Conservation (phyloP, 2,329 filamentous ascomycete genomes). For the Ophiostoma angusticollis region DNA sequence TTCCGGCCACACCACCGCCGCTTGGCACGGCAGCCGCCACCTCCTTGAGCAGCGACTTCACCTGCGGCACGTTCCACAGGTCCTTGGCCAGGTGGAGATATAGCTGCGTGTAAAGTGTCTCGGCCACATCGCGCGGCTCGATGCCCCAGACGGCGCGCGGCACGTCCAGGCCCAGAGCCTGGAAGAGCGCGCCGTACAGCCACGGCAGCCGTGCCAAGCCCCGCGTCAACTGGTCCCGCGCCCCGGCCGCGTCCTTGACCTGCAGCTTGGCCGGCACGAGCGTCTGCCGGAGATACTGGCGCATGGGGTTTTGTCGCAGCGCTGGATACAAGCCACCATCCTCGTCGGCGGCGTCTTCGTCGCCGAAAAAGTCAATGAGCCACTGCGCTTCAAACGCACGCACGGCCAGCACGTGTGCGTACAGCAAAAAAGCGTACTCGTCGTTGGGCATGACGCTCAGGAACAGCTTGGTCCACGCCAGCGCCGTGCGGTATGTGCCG, state of each 20-base stretch:
- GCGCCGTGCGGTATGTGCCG: conserved; percentile 84
- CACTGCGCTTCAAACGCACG: conserved; percentile 64
- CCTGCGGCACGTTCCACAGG: conserved; percentile 72
- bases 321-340: neutral
- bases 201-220: conserved; percentile 70
- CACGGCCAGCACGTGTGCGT: conserved; percentile 76
- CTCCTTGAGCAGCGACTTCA: conserved; percentile 54
- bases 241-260: conserved; percentile 50
- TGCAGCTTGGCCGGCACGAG: conserved; percentile 65
- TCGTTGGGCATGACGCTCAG: conserved; percentile 64
- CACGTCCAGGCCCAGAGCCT: conserved; percentile 63
- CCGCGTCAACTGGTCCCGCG: conserved; percentile 48
- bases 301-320: conserved; percentile 18
- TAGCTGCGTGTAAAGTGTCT: conserved; percentile 59
- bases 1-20: neutral
- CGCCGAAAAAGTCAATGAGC: conserved; percentile 55
- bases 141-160: conserved; percentile 77
- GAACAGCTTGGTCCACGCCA: conserved; percentile 86
- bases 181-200: conserved; percentile 70
- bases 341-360: conserved; percentile 21
- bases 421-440: conserved; percentile 69
- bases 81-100: conserved; percentile 69
- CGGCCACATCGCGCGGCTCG: conserved; percentile 48
- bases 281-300: conserved; percentile 61
- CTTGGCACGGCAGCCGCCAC: conserved; percentile 28